Evolutionary conservation across 345 rosid species (phyloP), one percentile per base, ranked within the genome.

Genomic region (Moricandia arvensis): DNA sequence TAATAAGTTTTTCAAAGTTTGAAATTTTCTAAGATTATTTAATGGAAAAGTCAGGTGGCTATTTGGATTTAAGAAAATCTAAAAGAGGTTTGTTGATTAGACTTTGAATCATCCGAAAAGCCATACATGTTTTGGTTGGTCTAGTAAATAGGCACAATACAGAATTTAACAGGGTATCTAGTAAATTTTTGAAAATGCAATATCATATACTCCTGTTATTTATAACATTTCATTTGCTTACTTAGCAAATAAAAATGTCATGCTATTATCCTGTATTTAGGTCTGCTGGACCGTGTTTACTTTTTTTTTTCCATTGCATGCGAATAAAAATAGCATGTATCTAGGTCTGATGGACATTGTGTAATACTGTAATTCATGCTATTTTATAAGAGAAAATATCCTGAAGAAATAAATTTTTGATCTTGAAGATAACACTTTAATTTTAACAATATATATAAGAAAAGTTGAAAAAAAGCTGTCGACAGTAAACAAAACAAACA

Each of bases 41-140:
- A 21, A 15, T 57, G 18, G 13, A 45, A 31, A 71, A 58, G 67
- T 77, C 27, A 43, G 35, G 33, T 71, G 51, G 61, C 24, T 64
- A 55, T 49, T 59, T 47, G 21, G 34, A 35, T 43, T 66, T 27
- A 45, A 75, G 21, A 38, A 67, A 66, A 43, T 13, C 6, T 49
- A n/a, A 41, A 62, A 27, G 8, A 41, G 8, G 1, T 11, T 31
- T 43, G 16, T 69, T 62, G 31, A 15, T 63, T 70, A 69, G 47
- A 29, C 79, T 69, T 62, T 62, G 69, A 51, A 62, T 76, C 47
- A 53, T 62, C 18, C 71, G 74, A 69, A 69, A 62, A 69, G 79
- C 79, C 77, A 72, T 16, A 47, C 18, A 11, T 31, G 47, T 18
- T 70, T 59, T 38, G 53, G 33, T 3, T 63, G 38, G 37, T 29